Evolutionary conservation across 2,329 filamentous ascomycete species (phyloP).

Genomic region (Amauroascus verrucosus): DNA sequence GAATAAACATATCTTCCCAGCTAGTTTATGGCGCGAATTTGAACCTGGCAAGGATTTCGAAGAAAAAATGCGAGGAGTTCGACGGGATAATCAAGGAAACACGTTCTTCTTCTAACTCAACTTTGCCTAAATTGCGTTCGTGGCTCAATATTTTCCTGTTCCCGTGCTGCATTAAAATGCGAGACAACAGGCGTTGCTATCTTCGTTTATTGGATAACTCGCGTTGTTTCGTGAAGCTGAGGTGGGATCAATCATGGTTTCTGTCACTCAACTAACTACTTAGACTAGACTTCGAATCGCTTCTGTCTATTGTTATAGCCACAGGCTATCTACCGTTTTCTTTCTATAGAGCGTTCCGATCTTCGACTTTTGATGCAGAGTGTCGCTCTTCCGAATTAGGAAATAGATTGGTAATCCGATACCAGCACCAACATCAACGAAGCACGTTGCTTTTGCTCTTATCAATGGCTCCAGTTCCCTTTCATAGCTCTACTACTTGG

Average conservation of each 20-base stretch:
- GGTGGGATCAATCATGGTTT: neutral
- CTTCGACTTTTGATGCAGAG: neutral
- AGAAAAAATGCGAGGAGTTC: constrained; percentile 54
- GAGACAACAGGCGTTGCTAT: too few relatives aligned
- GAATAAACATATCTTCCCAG: constrained; percentile 97
- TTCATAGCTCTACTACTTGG: neutral
- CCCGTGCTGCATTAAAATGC: too few relatives aligned
- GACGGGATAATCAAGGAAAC: constrained; percentile 80
- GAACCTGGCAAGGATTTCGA: constrained; percentile 72
- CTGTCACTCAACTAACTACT: neutral
- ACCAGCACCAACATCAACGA: neutral
- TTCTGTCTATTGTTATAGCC: neutral
- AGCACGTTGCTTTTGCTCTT: neutral
- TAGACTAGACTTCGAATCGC: neutral
- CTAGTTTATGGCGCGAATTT: constrained; percentile 91
- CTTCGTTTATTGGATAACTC: too few relatives aligned
- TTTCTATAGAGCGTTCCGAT: neutral
- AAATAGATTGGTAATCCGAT: neutral
- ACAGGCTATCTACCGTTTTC: neutral
- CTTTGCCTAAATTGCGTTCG: neutral
- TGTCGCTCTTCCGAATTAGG: constrained; percentile 1
- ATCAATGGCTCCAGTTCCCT: neutral
- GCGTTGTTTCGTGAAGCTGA: too few relatives aligned
- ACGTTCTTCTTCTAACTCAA: constrained; percentile 67
- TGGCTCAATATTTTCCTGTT: too few relatives aligned